phyloP scores from a whole-genome alignment of 768 basidiomycete species.

The Pleurotus giganteus region DNA sequence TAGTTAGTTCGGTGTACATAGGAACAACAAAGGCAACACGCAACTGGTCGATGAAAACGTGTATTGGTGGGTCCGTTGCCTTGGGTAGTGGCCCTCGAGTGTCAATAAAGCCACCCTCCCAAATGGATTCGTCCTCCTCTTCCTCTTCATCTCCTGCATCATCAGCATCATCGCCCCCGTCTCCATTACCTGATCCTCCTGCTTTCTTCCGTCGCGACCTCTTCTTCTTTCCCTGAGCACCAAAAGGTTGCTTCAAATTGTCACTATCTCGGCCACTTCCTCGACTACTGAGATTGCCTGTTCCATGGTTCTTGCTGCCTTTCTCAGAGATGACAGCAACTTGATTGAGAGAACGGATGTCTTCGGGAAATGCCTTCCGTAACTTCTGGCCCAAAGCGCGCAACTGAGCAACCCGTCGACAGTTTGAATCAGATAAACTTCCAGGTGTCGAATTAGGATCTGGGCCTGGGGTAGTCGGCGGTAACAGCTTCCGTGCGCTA shows the following conservation, averaged over 20 bases:
- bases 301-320: background rate
- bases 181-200: background rate
- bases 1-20: slow-evolving; percentile 3
- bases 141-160: slow-evolving; percentile 19
- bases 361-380: slow-evolving; percentile 54
- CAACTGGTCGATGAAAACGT: slow-evolving; percentile 60
- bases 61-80: slow-evolving; percentile 13
- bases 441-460: background rate
- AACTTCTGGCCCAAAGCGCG: slow-evolving; percentile 56
- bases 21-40: slow-evolving; percentile 8
- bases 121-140: slow-evolving; percentile 12
- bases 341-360: slow-evolving; percentile 19
- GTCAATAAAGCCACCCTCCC: slow-evolving; percentile 11
- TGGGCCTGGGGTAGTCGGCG: background rate
- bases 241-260: background rate
- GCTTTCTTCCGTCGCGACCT: slow-evolving; percentile 4
- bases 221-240: background rate
- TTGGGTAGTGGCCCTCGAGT: slow-evolving; percentile 13
- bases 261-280: slow-evolving; percentile 6
- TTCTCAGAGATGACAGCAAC: background rate
- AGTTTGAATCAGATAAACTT: background rate
- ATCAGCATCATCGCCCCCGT: slow-evolving; percentile 15
- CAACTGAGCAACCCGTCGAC: slow-evolving; percentile 34
- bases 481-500: background rate
- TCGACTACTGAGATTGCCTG: background rate